phyloP scores from a whole-genome alignment of 495 filamentous ascomycete species.

The Hypoxylon rickii region DNA sequence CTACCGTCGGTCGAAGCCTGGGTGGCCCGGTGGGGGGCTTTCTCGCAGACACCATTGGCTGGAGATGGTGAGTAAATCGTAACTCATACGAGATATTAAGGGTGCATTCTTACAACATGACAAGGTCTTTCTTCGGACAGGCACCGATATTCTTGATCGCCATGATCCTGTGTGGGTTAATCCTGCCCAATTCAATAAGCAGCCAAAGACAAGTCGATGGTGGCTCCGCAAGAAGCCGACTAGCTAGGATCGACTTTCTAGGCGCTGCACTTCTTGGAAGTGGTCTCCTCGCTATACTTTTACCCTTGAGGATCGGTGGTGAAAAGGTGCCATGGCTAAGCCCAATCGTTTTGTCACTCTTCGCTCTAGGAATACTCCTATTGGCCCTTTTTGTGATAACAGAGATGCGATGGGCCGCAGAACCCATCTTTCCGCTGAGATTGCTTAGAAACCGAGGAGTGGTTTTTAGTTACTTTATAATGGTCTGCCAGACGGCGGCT shows the following conservation, averaged over 20 bases:
- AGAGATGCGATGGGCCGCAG: slow-evolving; percentile 55
- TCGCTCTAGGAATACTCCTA: slow-evolving; percentile 40
- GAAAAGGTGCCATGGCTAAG: slow-evolving; percentile 61
- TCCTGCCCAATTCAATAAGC: slow-evolving; percentile 41
- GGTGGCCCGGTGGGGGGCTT: slow-evolving; percentile 69
- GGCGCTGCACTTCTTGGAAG: slow-evolving; percentile 56
- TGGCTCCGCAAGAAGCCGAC: slow-evolving; percentile 31
- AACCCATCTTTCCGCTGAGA: slow-evolving; percentile 66
- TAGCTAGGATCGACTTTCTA: slow-evolving; percentile 62
- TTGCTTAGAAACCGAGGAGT: slow-evolving; percentile 62
- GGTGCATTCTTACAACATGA: background rate
- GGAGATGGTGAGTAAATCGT: slow-evolving; percentile 59
- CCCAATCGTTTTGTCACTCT: slow-evolving; percentile 45
- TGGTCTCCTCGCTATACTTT: slow-evolving; percentile 53
- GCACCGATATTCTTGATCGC: slow-evolving; percentile 58
- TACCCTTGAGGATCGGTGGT: slow-evolving; percentile 65
- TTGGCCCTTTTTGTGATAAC: slow-evolving; percentile 54
- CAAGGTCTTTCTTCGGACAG: slow-evolving; percentile 66
- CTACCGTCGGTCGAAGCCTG: slow-evolving; percentile 65
- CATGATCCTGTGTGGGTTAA: slow-evolving; percentile 55
- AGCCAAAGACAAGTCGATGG: slow-evolving; percentile 1
- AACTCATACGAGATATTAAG: background rate
- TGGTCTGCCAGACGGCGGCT: slow-evolving; percentile 57
- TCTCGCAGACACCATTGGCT: slow-evolving; percentile 67
- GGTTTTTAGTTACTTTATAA: slow-evolving; percentile 57